Percentiles rank a stretch among this genome's conserved stretches.
Evolutionary conservation across 225 moss, liverwort and hornwort genomes (phyloP).

Genomic region (Physcomitrium patens): DNA sequence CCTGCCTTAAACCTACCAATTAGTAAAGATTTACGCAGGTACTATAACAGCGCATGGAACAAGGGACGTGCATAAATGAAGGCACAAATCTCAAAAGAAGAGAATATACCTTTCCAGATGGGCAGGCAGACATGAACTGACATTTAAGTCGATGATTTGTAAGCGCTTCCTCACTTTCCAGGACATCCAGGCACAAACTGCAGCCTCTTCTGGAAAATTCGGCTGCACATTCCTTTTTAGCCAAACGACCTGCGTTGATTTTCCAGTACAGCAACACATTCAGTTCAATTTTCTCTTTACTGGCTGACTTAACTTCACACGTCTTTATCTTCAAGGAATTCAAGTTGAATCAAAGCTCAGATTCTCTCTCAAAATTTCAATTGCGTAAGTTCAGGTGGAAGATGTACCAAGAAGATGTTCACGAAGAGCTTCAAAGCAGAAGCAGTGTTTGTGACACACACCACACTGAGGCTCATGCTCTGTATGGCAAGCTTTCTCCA

Average conservation of each 20-base stretch:
- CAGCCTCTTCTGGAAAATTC: constrained; percentile 63
- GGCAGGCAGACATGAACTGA: constrained; percentile 44
- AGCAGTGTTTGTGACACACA: constrained; percentile 63
- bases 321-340: not conserved
- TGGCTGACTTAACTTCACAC: not conserved
- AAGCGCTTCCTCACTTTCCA: constrained; percentile 48
- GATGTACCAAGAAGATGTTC: constrained; percentile 66
- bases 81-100: not conserved
- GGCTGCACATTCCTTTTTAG: constrained; percentile 60
- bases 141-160: constrained; percentile 51
- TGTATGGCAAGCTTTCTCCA: constrained; percentile 58
- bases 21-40: constrained; percentile 11
- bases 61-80: not conserved
- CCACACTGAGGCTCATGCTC: constrained; percentile 70
- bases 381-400: not conserved
- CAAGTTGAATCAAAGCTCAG: constrained; percentile 5
- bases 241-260: constrained; percentile 53
- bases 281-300: not conserved
- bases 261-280: constrained; percentile 16
- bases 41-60: not conserved
- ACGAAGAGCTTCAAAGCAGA: constrained; percentile 69
- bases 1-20: constrained; percentile 36
- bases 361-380: not conserved
- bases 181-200: constrained; percentile 47
- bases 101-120: constrained; percentile 46